phyloP scores from a whole-genome alignment of 768 basidiomycete genomes.

The Paxillus rubicundulus region DNA sequence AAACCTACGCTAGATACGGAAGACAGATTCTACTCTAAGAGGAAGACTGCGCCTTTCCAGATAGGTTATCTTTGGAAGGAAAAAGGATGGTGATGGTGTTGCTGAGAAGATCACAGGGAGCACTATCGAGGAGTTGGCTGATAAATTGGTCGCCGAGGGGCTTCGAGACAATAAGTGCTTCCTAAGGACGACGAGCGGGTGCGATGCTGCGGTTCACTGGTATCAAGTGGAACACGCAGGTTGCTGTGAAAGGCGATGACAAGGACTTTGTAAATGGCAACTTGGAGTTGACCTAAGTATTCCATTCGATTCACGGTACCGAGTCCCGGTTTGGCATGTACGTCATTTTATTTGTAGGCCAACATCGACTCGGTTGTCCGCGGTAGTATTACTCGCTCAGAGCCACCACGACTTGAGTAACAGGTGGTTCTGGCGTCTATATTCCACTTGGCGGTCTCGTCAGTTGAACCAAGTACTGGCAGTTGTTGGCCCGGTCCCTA shows the following conservation, averaged over 20 bases:
- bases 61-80: conserved; percentile 60
- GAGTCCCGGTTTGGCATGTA: too few species aligned
- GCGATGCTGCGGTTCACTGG: conserved; percentile 47
- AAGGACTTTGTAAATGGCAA: too few species aligned
- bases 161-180: conserved; percentile 43
- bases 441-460: too few species aligned
- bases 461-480: too few species aligned
- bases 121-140: conserved; percentile 49
- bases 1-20: conserved; percentile 70
- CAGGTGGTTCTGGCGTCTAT: too few species aligned
- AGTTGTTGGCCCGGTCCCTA: too few species aligned
- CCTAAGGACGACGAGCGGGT: conserved; percentile 45
- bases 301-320: too few species aligned
- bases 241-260: conserved; percentile 58
- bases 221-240: conserved; percentile 36
- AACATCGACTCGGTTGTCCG: too few species aligned
- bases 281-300: too few species aligned
- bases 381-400: too few species aligned
- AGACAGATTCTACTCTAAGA: conserved; percentile 57
- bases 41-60: conserved; percentile 59
- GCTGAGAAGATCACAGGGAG: conserved; percentile 53
- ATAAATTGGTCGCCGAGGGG: conserved; percentile 44
- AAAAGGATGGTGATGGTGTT: conserved; percentile 61
- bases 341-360: too few species aligned
- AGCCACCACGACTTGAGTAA: too few species aligned